These are phyloP conservation scores for Exophiala dermatitidis DNA, from an alignment of 2,329 filamentous ascomycete genomes.

Conservation along the genomic window DNA sequence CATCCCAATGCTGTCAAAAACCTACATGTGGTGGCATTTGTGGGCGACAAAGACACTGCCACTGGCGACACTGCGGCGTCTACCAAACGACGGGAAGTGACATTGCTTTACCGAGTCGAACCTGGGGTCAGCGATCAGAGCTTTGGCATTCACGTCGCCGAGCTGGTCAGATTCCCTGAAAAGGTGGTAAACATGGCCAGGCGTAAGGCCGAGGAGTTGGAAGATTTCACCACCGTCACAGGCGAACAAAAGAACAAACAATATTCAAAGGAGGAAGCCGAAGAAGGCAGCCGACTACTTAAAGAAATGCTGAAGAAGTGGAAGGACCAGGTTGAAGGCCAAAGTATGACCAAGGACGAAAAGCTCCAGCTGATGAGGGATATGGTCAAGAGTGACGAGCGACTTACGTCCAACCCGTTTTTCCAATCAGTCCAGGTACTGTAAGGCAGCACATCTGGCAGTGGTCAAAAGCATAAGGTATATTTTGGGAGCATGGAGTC, in stretches of 20 bases:
- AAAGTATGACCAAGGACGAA: slow-evolving; percentile 60
- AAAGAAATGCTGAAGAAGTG: slow-evolving; percentile 77
- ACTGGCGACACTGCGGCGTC: slow-evolving; percentile 29
- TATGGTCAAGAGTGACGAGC: slow-evolving; percentile 66
- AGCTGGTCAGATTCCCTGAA: slow-evolving; percentile 89
- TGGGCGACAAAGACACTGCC: slow-evolving; percentile 44
- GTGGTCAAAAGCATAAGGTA: neutral
- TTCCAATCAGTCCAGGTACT: slow-evolving; percentile 44
- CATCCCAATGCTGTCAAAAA: slow-evolving; percentile 79
- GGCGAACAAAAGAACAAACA: slow-evolving; percentile 41
- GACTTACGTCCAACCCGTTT: slow-evolving; percentile 51
- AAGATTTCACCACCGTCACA: slow-evolving; percentile 80
- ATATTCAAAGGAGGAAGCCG: slow-evolving; percentile 78
- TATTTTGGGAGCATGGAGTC: slow-evolving; percentile 10
- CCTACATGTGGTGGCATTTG: slow-evolving; percentile 92
- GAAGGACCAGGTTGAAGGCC: slow-evolving; percentile 65
- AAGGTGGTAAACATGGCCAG: slow-evolving; percentile 99
- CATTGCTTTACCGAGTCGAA: slow-evolving; percentile 92
- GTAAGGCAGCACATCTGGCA: slow-evolving; percentile 21
- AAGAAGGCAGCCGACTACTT: slow-evolving; percentile 75
- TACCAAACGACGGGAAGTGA: slow-evolving; percentile 71
- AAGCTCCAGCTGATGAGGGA: slow-evolving; percentile 73
- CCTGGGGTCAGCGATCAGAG: slow-evolving; percentile 93
- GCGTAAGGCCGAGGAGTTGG: slow-evolving; percentile 93
- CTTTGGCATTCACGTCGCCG: slow-evolving; percentile 96